These are phyloP conservation scores for Aegilops bicornis DNA, from an alignment of 176 grass and related monocot species.

Conservation along the genomic window DNA sequence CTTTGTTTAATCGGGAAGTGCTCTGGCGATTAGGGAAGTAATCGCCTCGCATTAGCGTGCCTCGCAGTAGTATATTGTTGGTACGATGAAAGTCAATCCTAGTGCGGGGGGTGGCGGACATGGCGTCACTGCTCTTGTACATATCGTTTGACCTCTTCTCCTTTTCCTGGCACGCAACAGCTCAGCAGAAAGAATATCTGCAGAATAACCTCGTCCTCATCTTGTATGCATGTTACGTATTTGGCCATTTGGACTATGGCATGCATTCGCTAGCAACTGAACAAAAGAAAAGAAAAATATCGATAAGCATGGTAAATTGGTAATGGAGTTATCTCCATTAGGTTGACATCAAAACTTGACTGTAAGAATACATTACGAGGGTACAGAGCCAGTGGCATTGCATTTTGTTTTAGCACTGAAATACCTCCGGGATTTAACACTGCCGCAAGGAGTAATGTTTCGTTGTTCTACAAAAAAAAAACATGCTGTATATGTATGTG, in stretches of 20 bases:
- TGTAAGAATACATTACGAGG: not conserved
- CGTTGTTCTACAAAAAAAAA: not conserved
- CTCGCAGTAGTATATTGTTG: not conserved
- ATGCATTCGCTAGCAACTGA: too few relatives aligned
- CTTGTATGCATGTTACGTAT: not conserved
- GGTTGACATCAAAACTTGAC: not conserved
- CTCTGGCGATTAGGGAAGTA: not conserved
- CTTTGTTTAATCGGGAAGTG: slow-evolving; percentile 15
- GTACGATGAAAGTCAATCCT: slow-evolving; percentile 23
- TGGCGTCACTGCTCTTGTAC: slow-evolving; percentile 15
- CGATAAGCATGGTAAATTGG: too few relatives aligned
- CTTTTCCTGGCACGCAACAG: not conserved
- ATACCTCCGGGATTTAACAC: not conserved
- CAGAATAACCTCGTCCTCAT: not conserved
- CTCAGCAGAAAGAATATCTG: not conserved
- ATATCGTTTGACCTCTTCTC: not conserved
- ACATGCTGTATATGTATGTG: not conserved
- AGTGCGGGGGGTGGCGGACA: slow-evolving; percentile 32
- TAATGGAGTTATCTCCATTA: too few relatives aligned
- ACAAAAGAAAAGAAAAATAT: too few relatives aligned
- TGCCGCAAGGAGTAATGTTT: not conserved
- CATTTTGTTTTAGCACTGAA: not conserved
- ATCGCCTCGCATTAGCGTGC: not conserved
- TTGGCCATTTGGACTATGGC: too few relatives aligned
- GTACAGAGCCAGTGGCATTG: not conserved